These are phyloP conservation scores for Dianthus caryophyllus DNA, from an alignment of 148 eudicot species.

Conservation along the genomic window DNA sequence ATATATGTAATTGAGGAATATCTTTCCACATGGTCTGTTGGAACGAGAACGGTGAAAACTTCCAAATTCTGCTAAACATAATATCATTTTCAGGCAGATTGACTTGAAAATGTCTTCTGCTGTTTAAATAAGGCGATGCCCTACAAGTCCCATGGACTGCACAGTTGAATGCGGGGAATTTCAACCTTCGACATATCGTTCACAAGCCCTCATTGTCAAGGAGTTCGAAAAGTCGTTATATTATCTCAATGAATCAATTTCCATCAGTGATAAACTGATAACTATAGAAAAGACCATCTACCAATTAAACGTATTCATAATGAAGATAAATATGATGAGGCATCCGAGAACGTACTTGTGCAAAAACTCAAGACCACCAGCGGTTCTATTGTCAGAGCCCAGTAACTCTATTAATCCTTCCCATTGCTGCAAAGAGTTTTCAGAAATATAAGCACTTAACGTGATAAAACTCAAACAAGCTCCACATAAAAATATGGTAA, in stretches of 20 bases:
- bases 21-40: not conserved
- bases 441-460: slow-evolving; percentile 1
- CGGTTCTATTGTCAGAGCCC: slow-evolving; percentile 77
- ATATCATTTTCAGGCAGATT: not conserved
- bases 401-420: slow-evolving; percentile 84
- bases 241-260: not conserved
- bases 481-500: not conserved
- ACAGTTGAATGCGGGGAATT: too few species aligned
- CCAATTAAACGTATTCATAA: not conserved
- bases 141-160: too few species aligned
- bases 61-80: not conserved
- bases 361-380: slow-evolving; percentile 92
- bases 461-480: slow-evolving; percentile 11
- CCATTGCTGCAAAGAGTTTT: slow-evolving; percentile 67
- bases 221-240: not conserved
- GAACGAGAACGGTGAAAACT: not conserved
- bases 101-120: not conserved
- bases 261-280: not conserved
- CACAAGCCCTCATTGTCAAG: not conserved
- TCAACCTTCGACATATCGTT: too few species aligned
- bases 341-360: slow-evolving; percentile 51
- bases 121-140: not conserved
- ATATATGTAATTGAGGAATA: not conserved
- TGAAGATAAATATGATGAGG: not conserved
- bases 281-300: not conserved